Conservation (phyloP, 768 basidiomycete genomes). For the Amanita molliuscula region DNA sequence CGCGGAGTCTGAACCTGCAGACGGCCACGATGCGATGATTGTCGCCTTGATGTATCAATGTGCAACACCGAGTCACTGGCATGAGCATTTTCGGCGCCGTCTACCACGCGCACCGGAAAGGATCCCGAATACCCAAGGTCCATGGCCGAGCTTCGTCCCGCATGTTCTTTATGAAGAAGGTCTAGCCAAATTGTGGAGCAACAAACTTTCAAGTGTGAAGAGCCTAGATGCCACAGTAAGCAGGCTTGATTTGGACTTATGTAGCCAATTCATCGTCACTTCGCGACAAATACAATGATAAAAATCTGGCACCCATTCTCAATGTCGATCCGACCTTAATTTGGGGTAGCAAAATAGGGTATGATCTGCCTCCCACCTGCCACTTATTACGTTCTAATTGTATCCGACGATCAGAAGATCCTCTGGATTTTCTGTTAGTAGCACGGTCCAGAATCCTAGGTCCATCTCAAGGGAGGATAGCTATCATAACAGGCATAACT, state of each 20-base stretch:
- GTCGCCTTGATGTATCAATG: background rate
- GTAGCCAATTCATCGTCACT: background rate
- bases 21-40: background rate
- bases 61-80: background rate
- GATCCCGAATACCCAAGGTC: no score
- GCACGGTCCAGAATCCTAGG: constrained; percentile 10
- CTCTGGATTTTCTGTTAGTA: background rate
- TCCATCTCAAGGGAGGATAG: constrained; percentile 12
- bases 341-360: background rate
- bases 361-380: background rate
- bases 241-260: background rate
- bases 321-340: constrained; percentile 2
- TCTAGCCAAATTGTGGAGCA: background rate
- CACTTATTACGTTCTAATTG: background rate
- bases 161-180: background rate
- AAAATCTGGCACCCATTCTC: background rate
- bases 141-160: background rate
- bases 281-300: background rate
- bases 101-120: background rate
- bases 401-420: background rate
- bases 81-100: background rate
- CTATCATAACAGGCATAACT: constrained; percentile 15
- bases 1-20: background rate
- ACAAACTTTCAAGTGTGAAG: background rate
- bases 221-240: constrained; percentile 1